Evolutionary conservation across 202 grass and related monocot species (phyloP), one percentile per base, ranked within the genome.

Genomic region (Cymbopogon flexuosus): DNA sequence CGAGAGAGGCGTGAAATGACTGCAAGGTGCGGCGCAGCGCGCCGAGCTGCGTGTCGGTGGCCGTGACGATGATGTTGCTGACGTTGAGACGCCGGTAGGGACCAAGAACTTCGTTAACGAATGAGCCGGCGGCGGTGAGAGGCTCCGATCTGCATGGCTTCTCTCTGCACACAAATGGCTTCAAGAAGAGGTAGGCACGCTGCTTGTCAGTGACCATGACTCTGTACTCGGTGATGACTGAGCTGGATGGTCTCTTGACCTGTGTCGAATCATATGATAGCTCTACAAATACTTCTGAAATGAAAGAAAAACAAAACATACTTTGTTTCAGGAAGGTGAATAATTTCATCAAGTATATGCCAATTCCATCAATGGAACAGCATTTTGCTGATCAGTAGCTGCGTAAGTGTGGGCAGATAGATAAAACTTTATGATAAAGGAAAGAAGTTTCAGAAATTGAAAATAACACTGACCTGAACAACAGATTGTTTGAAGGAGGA

Each of bases 221-320:
- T 63, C 82, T 39, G 75, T 62, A 59, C 43, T 15, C 60, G 1
- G 24, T 35, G 72, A 66, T 3, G 34, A 46, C 19, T 31, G 36
- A 65, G 59, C 66, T 65, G 24, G 62, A 56, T 19, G 21, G 27
- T 29, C 43, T 70, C 58, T 72, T 72, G 36, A 63, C 61, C 81
- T 86, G 30, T 30, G 71, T 27, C 35, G 84, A 85, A 77, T 89
- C 86, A 56, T 86, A 77, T 3, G 81, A 83, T n/a, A 90, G 73
- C 10, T 87, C 90, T 58, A 84, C 57, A 88, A 70, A 82, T 36
- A 70, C 78, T 82, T 70, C 93, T 96, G 88, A 76, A 92, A 83
- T 59, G 18, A 61, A 12, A 22, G 41, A 35, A 63, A 21, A 46
- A 46, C 3, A 46, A 46, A 1, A 12, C 11, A 27, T 5, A 2